Base-by-base conservation (phyloP, 2,329 filamentous ascomycete species). In the Botrytis hyacinthi region DNA sequence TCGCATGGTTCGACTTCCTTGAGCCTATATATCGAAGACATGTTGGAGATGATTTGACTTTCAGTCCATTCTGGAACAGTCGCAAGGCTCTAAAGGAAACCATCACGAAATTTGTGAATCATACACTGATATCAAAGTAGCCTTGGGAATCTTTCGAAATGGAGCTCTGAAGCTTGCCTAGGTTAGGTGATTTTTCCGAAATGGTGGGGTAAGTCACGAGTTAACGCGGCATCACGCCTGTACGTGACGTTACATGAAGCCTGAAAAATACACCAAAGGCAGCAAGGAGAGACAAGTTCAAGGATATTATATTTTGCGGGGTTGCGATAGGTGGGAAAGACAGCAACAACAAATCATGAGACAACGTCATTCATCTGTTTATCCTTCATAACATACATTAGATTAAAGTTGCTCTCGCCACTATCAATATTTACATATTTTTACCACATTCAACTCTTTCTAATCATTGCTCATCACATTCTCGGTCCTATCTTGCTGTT, bases 61-160 rank as follows among this genome's bases (percentile, higher is more conserved):
- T 73, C n/a, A 61, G 37, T 69, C 51, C 54, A 61, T 61, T 76
- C 37, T 69, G 76, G 61, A 78, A 73, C 57, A 78, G 51, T 74
- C 74, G 75, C 59, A 80, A 71, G 71, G 78, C 78, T 78, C 77
- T 79, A 74, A 73, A 78, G 61, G 79, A 78, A 78, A 78, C 76
- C 80, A 81, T 81, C 73, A 75, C 75, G 77, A 62, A 67, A 71
- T 35, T 73, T 66, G 62, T 26, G 73, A 65, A 51, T 72, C 63
- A 72, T 54, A 57, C 14, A 18, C 51, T n/a, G 5, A 54, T 54
- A 54, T 4, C 51, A 57, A 57, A 57, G n/a, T 3, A 18, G 51
- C n/a, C n/a, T 29, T 32, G 14, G n/a, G 51, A 18, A 57, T 57
- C 51, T 18, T 29, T 57, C 51, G 14, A 57, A 18, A 48, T 65